Evolutionary conservation across 495 filamentous ascomycete species (phyloP).

Genomic region (Jackrogersella multiformis): DNA sequence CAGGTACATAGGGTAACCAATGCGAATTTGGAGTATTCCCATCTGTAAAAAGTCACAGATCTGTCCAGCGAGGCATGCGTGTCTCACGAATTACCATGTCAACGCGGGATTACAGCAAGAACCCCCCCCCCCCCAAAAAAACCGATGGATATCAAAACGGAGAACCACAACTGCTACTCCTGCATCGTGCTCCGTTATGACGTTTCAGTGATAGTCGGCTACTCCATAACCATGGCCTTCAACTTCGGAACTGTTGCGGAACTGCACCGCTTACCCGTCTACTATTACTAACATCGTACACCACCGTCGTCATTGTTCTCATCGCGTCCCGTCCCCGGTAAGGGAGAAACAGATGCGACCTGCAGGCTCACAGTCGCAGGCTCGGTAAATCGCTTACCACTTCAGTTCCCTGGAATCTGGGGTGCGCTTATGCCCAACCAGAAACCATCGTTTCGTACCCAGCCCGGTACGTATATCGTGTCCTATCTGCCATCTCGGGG

Average conservation of each 20-base stretch:
- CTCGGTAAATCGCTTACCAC: slow-evolving; percentile 21
- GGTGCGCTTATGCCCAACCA: slow-evolving; percentile 39
- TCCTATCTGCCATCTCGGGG: slow-evolving; percentile 8
- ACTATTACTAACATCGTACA: slow-evolving; percentile 34
- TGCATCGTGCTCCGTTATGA: slow-evolving; percentile 42
- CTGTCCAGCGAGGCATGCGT: slow-evolving; percentile 9
- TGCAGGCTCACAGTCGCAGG: too few species aligned
- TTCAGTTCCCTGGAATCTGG: slow-evolving; percentile 32
- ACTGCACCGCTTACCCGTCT: slow-evolving; percentile 33
- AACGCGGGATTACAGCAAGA: slow-evolving; percentile 16
- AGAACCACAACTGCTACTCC: slow-evolving; percentile 8
- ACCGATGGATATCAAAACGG: slow-evolving; percentile 32
- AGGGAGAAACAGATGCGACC: slow-evolving; percentile 26
- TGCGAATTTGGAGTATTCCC: slow-evolving; percentile 24
- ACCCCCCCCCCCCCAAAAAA: too few species aligned
- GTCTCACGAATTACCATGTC: slow-evolving; percentile 25
- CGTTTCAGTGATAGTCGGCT: slow-evolving; percentile 24
- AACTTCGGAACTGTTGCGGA: slow-evolving; percentile 31
- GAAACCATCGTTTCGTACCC: slow-evolving; percentile 15
- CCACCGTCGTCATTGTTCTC: slow-evolving; percentile 32
- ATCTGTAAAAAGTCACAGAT: slow-evolving; percentile 27
- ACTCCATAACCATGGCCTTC: slow-evolving; percentile 29
- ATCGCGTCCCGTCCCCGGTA: slow-evolving; percentile 23
- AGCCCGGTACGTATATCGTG: slow-evolving; percentile 22
- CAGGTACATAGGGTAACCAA: too few species aligned